Evolutionary conservation across 75 land plant genomes (phyloP).

Genomic region (Adiantum capillusveneris): DNA sequence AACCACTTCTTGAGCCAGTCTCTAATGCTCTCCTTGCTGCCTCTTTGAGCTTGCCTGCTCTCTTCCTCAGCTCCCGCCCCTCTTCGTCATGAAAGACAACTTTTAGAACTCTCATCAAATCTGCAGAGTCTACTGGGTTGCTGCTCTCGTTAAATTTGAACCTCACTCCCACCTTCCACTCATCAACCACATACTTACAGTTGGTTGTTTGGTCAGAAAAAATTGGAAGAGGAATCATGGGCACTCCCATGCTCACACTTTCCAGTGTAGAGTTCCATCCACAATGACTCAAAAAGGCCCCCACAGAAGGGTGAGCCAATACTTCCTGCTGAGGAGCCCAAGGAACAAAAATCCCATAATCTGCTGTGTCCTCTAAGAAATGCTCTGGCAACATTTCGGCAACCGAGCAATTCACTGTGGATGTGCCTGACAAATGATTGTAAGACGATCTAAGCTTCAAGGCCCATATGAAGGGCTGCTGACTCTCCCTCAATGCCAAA

Average conservation of each 20-base stretch:
- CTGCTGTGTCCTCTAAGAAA: slow-evolving; percentile 10
- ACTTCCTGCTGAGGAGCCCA: slow-evolving; percentile 31
- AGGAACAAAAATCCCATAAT: slow-evolving; percentile 12
- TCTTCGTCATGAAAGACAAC: not conserved
- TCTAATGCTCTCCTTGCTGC: slow-evolving; percentile 3
- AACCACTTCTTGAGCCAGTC: no score
- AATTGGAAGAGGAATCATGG: slow-evolving; percentile 18
- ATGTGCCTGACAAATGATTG: no score
- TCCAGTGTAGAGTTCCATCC: slow-evolving; percentile 32
- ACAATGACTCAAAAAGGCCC: slow-evolving; percentile 28
- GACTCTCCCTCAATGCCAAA: no score
- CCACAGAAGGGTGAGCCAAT: slow-evolving; percentile 18
- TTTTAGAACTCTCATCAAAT: not conserved
- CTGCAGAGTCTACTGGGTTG: not conserved
- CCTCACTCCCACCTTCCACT: slow-evolving; percentile 12
- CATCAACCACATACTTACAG: not conserved
- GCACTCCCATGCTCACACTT: slow-evolving; percentile 18
- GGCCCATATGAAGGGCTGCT: no score
- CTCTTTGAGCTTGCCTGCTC: not conserved
- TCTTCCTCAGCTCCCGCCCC: not conserved
- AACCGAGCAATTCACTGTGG: no score
- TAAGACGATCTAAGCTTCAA: no score
- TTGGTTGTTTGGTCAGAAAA: slow-evolving; percentile 14
- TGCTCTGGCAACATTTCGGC: slow-evolving; percentile 1
- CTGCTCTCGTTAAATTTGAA: not conserved